Evolutionary conservation across 768 basidiomycete genomes (phyloP).

Genomic region (Nevesoporus exiguus): DNA sequence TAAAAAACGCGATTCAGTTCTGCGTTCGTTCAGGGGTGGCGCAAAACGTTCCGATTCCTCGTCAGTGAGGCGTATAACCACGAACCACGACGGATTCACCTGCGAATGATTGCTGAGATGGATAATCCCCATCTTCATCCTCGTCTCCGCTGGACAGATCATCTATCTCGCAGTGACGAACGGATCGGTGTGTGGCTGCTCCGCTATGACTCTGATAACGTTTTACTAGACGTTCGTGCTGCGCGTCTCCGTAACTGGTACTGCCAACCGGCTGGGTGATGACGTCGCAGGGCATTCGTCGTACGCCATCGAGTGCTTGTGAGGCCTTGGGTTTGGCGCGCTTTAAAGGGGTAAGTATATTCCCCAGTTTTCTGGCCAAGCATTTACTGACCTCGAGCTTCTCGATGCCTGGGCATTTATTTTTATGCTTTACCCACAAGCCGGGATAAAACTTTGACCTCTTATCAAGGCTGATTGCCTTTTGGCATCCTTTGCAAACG

Average conservation of each 20-base stretch:
- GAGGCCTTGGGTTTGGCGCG: conserved; percentile 4
- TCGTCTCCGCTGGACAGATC: conserved; percentile 14
- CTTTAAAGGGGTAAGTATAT: conserved; percentile 20
- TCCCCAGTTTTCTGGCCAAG: background rate
- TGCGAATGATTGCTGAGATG: conserved; percentile 21
- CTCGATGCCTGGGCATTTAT: conserved; percentile 26
- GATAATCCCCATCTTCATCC: conserved; percentile 14
- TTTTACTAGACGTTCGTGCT: background rate
- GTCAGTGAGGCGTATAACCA: background rate
- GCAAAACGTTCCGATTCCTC: conserved; percentile 1
- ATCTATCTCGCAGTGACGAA: conserved; percentile 1
- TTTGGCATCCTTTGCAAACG: conserved; percentile 28
- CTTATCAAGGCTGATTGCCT: conserved; percentile 34
- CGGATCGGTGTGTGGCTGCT: background rate
- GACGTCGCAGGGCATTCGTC: conserved; percentile 1
- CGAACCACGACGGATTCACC: conserved; percentile 17
- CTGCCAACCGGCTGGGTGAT: background rate
- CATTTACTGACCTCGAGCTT: conserved; percentile 25
- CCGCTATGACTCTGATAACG: background rate
- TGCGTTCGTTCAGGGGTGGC: conserved; percentile 2
- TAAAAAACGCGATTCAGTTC: conserved; percentile 24
- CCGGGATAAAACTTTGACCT: conserved; percentile 35
- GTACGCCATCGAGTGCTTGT: background rate
- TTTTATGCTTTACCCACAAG: conserved; percentile 32
- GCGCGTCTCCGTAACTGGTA: background rate